Evolutionary conservation across 1,139 yeast genomes (phyloP), one percentile per base, ranked within the genome.

Genomic region (Suhomyces bribrorum): DNA sequence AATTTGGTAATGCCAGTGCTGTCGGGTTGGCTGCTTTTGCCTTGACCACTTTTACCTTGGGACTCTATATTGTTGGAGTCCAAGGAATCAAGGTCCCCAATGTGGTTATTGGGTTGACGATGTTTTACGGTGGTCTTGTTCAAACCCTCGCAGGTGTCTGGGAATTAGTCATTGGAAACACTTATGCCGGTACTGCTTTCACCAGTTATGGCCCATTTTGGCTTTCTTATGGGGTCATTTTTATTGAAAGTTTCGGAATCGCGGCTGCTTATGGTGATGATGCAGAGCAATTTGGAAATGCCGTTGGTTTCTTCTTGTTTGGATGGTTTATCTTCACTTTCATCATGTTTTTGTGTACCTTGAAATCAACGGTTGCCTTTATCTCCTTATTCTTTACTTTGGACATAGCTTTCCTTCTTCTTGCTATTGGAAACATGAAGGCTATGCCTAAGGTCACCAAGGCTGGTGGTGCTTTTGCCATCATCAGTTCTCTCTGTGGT

Each of bases 1-100:
- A 81, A 59, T 82, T 86, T 58, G 42, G 34, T 15, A 87, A 87
- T 61, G 95, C 96, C 29, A 86, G 90, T 36, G 96, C 96, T 3
- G 69, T 88, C 37, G 96, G 96, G 9, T 70, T 88, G 45, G 75
- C 81, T 33, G 92, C 87, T 4, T 87, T 88, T 56, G 95, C 94
- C 7, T 67, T 87, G 49, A 86, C 95, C 12, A 85, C 95, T 5
- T 86, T 88, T 61, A 86, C 86, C n/a, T 69, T 87, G 32, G 81
- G 90, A 4, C 64, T 88, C 55, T 66, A 62, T 45, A 68, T 68
- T 44, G 48, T 54, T 37, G 69, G 56, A 18, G 86, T 86, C 8
- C 76, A 79, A 57, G 79, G 80, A 18, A 75, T 81, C 23, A 44
- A 15, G 12, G 22, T 17, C n/a, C 6, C 81, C 20, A 69, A 73